phyloP scores from a whole-genome alignment of 768 basidiomycete species.

The Ramaria sp. region DNA sequence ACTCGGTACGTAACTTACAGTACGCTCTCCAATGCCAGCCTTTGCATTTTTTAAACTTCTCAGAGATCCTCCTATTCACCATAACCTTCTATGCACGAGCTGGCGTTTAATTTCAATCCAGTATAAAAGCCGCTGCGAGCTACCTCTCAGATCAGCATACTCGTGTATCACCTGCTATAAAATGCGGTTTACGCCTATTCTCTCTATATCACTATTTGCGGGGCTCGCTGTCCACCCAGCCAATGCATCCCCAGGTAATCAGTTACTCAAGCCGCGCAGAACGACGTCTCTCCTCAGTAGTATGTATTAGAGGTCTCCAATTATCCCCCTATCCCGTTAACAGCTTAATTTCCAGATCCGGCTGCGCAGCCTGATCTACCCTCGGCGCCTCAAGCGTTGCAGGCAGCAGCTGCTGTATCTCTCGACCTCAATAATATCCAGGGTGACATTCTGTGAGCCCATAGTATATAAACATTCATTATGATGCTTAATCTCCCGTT shows the following conservation, averaged over 20 bases:
- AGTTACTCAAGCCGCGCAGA: not conserved
- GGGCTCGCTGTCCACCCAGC: not conserved
- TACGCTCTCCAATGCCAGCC: too few species aligned
- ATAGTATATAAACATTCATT: not conserved
- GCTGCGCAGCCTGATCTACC: not conserved
- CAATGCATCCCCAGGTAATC: not conserved
- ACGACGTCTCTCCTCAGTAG: not conserved
- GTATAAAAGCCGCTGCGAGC: too few species aligned
- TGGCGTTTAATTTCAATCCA: too few species aligned
- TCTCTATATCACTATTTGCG: not conserved
- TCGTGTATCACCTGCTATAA: too few species aligned
- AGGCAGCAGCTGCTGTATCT: not conserved
- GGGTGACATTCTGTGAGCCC: not conserved
- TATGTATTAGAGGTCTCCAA: not conserved
- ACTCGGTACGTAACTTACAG: too few species aligned
- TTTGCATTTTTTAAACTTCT: too few species aligned
- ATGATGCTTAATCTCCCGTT: not conserved
- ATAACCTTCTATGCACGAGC: too few species aligned
- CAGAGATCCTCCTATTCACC: too few species aligned
- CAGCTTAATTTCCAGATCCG: not conserved
- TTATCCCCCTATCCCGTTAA: not conserved
- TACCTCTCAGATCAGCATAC: too few species aligned
- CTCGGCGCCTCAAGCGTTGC: not conserved
- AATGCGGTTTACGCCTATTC: too few species aligned
- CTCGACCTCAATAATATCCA: not conserved